Evolutionary conservation across 345 rosid genomes (phyloP).

Genomic region (Citrus glauca): DNA sequence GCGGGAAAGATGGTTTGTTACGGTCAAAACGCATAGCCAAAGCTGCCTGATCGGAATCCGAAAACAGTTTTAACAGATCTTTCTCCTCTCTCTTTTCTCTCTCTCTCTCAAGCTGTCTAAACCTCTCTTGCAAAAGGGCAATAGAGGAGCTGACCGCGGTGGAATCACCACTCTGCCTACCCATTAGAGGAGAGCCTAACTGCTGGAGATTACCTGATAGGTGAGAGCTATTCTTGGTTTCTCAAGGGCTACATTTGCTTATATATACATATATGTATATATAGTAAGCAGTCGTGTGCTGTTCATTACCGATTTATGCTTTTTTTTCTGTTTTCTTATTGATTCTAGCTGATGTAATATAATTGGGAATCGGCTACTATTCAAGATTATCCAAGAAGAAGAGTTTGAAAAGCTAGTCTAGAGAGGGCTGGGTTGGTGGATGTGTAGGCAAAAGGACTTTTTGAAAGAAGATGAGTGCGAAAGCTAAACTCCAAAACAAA

Average conservation of each 20-base stretch:
- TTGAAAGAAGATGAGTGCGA: constrained; percentile 18
- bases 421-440: constrained; percentile 37
- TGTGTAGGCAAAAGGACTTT: constrained; percentile 39
- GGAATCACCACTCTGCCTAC: constrained; percentile 43
- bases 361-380: constrained; percentile 33
- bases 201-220: background rate
- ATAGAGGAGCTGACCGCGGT: constrained; percentile 50
- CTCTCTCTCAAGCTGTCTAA: constrained; percentile 52
- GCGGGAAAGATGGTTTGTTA: constrained; percentile 16
- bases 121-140: constrained; percentile 68
- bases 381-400: constrained; percentile 41
- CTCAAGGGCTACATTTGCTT: background rate
- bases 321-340: background rate
- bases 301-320: background rate
- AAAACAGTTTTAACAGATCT: constrained; percentile 42
- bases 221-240: constrained; percentile 7
- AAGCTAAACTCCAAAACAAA: constrained; percentile 30
- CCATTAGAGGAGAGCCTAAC: constrained; percentile 27
- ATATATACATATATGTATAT: constrained; percentile 21
- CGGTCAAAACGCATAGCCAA: constrained; percentile 10
- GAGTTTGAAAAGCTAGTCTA: constrained; percentile 24
- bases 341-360: constrained; percentile 26
- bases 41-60: constrained; percentile 20
- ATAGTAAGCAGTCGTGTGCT: constrained; percentile 12
- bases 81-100: constrained; percentile 57